These are phyloP conservation scores for Malassezia pachydermatis DNA, from an alignment of 1,284 basidiomycete species.

Conservation along the genomic window DNA sequence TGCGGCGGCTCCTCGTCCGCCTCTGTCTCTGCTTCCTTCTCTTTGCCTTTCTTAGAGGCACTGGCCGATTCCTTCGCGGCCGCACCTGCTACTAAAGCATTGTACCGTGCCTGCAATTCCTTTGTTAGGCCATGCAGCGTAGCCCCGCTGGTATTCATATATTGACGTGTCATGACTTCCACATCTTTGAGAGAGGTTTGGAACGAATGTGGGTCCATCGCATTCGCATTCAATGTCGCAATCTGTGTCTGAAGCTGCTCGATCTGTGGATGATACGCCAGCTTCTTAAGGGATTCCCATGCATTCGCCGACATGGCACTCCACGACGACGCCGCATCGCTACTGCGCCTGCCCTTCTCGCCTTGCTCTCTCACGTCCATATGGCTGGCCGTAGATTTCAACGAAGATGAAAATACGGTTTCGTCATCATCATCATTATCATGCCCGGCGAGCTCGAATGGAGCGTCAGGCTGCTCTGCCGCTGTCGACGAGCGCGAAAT, in stretches of 20 bases:
- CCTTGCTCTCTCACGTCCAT: no score
- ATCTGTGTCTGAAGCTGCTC: conserved; percentile 9
- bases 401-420: not conserved
- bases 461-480: not conserved
- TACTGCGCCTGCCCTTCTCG: no score
- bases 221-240: not conserved
- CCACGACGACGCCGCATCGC: no score
- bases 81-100: conserved; percentile 1
- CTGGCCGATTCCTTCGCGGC: not conserved
- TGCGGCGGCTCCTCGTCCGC: not conserved
- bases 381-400: no score
- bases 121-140: conserved; percentile 16
- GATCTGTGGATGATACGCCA: conserved; percentile 12
- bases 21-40: not conserved
- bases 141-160: conserved; percentile 13
- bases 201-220: not conserved
- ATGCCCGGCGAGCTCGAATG: conserved; percentile 4
- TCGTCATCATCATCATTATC: not conserved
- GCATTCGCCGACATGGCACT: no score
- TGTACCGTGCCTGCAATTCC: conserved; percentile 19
- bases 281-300: conserved; percentile 10
- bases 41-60: not conserved
- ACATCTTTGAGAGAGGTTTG: conserved; percentile 14
- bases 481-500: conserved; percentile 11
- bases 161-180: conserved; percentile 6